Conservation (phyloP, 202 grass and related monocot species). For the Eragrostis tef region DNA sequence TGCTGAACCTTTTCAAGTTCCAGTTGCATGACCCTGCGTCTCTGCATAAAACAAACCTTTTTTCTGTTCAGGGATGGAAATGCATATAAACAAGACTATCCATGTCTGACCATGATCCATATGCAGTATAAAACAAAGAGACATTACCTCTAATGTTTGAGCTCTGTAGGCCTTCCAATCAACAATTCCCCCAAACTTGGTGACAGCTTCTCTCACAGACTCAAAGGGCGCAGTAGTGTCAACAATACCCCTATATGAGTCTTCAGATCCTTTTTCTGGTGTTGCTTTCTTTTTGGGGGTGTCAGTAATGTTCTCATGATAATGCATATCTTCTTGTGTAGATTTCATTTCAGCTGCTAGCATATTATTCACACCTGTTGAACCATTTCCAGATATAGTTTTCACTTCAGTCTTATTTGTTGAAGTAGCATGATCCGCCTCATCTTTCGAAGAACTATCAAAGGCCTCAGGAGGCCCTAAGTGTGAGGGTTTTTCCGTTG, state of each 20-base stretch:
- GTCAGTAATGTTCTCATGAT: constrained; percentile 18
- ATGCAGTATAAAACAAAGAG: constrained; percentile 33
- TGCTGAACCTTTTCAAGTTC: constrained; percentile 75
- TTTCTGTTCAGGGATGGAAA: constrained; percentile 19
- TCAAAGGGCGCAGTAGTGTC: constrained; percentile 89
- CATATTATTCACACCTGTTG: constrained; percentile 4
- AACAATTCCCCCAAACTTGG: constrained; percentile 89
- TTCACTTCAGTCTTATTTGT: constrained; percentile 37
- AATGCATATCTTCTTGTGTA: constrained; percentile 33
- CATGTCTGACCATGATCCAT: constrained; percentile 9
- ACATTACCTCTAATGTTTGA: constrained; percentile 74
- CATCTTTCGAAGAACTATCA: constrained; percentile 14
- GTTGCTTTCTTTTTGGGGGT: constrained; percentile 46
- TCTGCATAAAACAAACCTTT: constrained; percentile 51
- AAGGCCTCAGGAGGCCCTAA: constrained; percentile 23
- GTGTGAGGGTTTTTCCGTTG: constrained; percentile 9
- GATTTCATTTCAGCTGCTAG: constrained; percentile 40
- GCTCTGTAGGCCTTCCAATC: constrained; percentile 94
- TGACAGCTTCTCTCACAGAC: constrained; percentile 88
- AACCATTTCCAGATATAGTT: constrained; percentile 44
- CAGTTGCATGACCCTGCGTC: constrained; percentile 56
- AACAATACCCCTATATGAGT: constrained; percentile 61
- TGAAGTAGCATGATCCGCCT: constrained; percentile 21
- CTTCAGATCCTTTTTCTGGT: constrained; percentile 45
- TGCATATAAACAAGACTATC: constrained; percentile 13